phyloP scores from a whole-genome alignment of 2,329 filamentous ascomycete species.

The Leptodontidium sp. region DNA sequence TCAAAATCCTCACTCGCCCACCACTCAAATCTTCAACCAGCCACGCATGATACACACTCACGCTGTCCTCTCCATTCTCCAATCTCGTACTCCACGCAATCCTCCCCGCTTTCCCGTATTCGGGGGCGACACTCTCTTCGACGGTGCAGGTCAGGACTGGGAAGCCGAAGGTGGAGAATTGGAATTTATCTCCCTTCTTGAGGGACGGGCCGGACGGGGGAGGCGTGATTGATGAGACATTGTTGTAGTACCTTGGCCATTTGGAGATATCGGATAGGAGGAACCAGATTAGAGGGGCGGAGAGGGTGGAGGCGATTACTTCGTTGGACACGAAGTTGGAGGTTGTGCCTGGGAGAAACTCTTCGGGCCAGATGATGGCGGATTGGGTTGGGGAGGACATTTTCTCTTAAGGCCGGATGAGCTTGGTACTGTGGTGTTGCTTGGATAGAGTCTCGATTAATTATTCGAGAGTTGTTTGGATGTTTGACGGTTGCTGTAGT shows the following conservation, averaged over 20 bases:
- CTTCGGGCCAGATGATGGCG: conserved; percentile 10
- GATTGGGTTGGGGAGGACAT: conserved; percentile 13
- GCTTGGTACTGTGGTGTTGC: too few relatives aligned
- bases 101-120: not conserved
- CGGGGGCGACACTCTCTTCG: not conserved
- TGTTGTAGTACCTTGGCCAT: conserved; percentile 12
- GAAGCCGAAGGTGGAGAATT: conserved; percentile 15
- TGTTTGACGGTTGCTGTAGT: too few relatives aligned
- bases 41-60: conserved; percentile 17
- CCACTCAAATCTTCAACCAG: conserved; percentile 10
- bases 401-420: too few relatives aligned
- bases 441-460: too few relatives aligned
- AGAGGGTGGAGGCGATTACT: not conserved
- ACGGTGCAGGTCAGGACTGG: conserved; percentile 1
- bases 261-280: conserved; percentile 11
- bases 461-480: too few relatives aligned
- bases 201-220: conserved; percentile 9
- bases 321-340: conserved; percentile 17
- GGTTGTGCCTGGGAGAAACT: conserved; percentile 18
- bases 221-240: conserved; percentile 4
- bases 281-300: not conserved
- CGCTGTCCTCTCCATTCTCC: not conserved
- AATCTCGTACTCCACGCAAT: conserved; percentile 2
- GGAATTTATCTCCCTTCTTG: not conserved
- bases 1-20: conserved; percentile 11